A percentile compares a stretch with the other conserved stretches of the same genome.
phyloP scores from a whole-genome alignment of 768 basidiomycete genomes.

The Rhizopogon vinicolor region DNA sequence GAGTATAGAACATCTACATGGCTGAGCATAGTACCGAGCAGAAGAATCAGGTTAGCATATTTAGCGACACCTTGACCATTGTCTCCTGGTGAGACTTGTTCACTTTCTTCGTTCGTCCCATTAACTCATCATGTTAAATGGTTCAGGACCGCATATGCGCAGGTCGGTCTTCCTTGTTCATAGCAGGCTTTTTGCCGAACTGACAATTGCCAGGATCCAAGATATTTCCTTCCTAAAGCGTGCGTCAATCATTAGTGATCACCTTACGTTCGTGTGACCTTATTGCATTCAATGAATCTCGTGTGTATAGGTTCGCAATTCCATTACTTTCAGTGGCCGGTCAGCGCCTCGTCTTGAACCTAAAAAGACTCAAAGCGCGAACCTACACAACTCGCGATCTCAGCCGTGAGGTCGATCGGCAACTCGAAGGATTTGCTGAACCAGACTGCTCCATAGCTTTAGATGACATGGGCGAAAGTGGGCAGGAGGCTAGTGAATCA shows the following conservation, averaged over 20 bases:
- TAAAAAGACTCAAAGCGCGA: conserved; percentile 4
- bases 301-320: conserved; percentile 1
- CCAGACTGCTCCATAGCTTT: background rate
- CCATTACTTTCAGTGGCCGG: conserved; percentile 15
- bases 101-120: background rate
- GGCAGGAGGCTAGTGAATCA: background rate
- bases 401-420: conserved; percentile 13
- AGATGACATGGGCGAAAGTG: background rate
- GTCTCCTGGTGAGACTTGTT: conserved; percentile 3
- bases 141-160: background rate
- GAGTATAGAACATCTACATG: background rate
- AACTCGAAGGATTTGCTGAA: conserved; percentile 5
- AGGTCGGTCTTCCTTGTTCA: background rate
- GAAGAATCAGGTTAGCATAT: conserved; percentile 2
- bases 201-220: background rate
- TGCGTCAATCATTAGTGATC: background rate
- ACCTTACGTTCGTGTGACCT: background rate
- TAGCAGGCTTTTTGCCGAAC: too few relatives aligned
- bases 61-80: background rate
- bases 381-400: conserved; percentile 8
- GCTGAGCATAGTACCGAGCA: background rate
- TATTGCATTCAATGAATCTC: background rate
- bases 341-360: conserved; percentile 21
- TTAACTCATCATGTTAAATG: background rate
- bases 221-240: background rate